A percentile compares a stretch with the other conserved stretches of the same genome.
Conservation (phyloP, 371 early-diverging fungal species). For the Mucor racemosus region DNA sequence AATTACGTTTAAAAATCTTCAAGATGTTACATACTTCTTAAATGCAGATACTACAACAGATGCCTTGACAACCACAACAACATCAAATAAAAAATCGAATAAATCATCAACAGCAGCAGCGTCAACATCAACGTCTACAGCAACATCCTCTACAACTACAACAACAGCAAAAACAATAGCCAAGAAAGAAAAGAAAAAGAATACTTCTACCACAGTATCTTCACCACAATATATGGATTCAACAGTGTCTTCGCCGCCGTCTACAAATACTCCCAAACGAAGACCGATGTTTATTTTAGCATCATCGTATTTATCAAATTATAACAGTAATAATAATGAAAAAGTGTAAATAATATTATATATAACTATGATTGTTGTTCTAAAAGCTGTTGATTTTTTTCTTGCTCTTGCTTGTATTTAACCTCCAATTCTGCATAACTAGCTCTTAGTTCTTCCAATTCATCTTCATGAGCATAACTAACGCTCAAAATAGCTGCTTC, state of each 20-base stretch:
- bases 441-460: slow-evolving; percentile 23
- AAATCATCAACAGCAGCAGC: slow-evolving; percentile 1
- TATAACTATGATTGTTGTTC: neutral
- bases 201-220: too few relatives aligned
- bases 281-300: slow-evolving; percentile 37
- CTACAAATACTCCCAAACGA: slow-evolving; percentile 21
- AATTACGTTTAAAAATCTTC: slow-evolving; percentile 20
- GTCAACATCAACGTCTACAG: neutral
- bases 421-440: slow-evolving; percentile 31
- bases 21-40: slow-evolving; percentile 22
- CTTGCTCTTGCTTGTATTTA: slow-evolving; percentile 30
- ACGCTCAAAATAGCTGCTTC: slow-evolving; percentile 50
- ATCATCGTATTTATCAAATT: slow-evolving; percentile 32
- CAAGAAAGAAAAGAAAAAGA: slow-evolving; percentile 10
- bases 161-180: neutral
- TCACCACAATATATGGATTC: slow-evolving; percentile 6
- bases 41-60: slow-evolving; percentile 12
- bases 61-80: neutral
- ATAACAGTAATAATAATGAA: slow-evolving; percentile 17
- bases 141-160: neutral
- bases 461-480: slow-evolving; percentile 36
- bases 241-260: slow-evolving; percentile 5
- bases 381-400: slow-evolving; percentile 22
- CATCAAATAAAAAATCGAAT: neutral
- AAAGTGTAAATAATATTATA: neutral